These are phyloP conservation scores for Penicillium rolfsii DNA, from an alignment of 2,329 filamentous ascomycete species.

Conservation along the genomic window DNA sequence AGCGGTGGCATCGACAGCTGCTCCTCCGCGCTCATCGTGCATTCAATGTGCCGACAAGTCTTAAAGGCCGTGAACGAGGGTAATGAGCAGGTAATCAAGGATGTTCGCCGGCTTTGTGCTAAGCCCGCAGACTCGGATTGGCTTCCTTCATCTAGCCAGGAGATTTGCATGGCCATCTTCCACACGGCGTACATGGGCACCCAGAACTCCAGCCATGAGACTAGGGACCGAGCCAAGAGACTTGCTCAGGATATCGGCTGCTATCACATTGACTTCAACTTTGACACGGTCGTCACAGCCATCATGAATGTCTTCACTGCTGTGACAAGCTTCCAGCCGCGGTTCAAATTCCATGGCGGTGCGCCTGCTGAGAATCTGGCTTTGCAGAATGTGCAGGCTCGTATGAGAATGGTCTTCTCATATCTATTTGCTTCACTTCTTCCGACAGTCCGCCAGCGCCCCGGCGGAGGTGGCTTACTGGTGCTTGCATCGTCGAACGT, in stretches of 20 bases:
- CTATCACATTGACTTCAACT: constrained; percentile 74
- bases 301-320: constrained; percentile 62
- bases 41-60: constrained; percentile 45
- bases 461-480: constrained; percentile 62
- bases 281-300: constrained; percentile 68
- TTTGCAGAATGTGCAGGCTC: constrained; percentile 69
- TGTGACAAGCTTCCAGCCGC: constrained; percentile 63
- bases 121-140: constrained; percentile 52
- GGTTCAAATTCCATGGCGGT: constrained; percentile 68
- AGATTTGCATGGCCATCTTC: constrained; percentile 62
- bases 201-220: constrained; percentile 67
- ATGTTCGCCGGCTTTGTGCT: constrained; percentile 57
- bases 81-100: constrained; percentile 56
- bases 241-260: constrained; percentile 66
- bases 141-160: constrained; percentile 61
- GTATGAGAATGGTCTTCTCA: constrained; percentile 66
- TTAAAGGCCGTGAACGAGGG: constrained; percentile 40
- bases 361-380: constrained; percentile 64
- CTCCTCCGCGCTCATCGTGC: constrained; percentile 44
- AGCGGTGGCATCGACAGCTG: constrained; percentile 48
- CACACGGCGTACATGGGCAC: constrained; percentile 74
- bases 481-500: constrained; percentile 72
- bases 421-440: constrained; percentile 68
- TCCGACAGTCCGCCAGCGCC: constrained; percentile 60
- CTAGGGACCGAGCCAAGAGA: constrained; percentile 65